Base-by-base conservation (phyloP, 2,329 filamentous ascomycete species). In the Gaeumannomyces sp. region DNA sequence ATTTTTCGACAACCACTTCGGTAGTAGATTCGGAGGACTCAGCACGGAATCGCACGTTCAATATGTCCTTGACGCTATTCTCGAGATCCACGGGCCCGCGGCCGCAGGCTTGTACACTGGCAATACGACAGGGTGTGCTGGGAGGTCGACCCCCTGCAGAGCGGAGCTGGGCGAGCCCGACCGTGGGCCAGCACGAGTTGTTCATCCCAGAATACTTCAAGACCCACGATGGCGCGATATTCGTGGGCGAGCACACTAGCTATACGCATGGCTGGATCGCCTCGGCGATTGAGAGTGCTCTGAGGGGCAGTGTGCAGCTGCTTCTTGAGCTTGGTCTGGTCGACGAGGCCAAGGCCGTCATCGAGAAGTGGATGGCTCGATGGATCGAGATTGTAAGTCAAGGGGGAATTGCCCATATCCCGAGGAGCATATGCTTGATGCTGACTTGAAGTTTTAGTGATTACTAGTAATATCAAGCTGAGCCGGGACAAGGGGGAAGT, bases 211-310 rank as follows among this genome's bases (percentile, higher is more conserved):
- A 88, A n/a, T 92, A 90, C 71, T 90, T 89, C 71, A 83, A 87
- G 71, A 91, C 88, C 0, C 85, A 91, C 73, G 82, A 81, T 67
- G 85, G 87, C 61, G 78, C 88, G n/a, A 85, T 91, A 45, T 90
- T 90, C 66, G 78, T 89, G 7, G 85, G 85, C 2, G 89, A 91
- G 73, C 88, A 91, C 71, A 90, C 88, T 0, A 85, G 82, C 8
- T 90, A 88, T 71, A 92, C 89, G 0, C 89, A 91, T 71, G 88
- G 87, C 1, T 91, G 87, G 88, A 88, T 90, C 62, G 83, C 83
- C 38, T 85, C 83, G 3, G 88, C 89, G 1, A 76, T 91, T 5
- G 88, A 91, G 71, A 88, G 84, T 14, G 88, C 86, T 0, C 84
- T 91, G 1, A 78, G 89, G 1, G 86, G 88, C 0, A 85, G 85